Percentiles rank a stretch among this genome's conserved stretches.
phyloP scores from a whole-genome alignment of 2,329 filamentous ascomycete genomes.

The Dactylellina sp. region DNA sequence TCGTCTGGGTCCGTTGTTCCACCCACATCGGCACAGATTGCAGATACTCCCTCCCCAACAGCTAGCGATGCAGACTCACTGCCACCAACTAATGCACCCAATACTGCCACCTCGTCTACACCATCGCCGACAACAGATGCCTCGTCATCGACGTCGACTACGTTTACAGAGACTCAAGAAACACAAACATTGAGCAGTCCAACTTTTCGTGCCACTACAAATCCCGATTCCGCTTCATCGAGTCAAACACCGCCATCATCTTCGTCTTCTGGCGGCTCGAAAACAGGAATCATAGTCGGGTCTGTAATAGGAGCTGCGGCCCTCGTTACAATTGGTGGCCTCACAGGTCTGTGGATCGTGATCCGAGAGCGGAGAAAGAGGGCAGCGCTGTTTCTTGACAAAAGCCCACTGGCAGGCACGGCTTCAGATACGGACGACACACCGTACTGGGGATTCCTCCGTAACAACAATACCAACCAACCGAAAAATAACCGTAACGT shows the following conservation, averaged over 20 bases:
- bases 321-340: neutral
- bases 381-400: neutral
- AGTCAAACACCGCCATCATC: neutral
- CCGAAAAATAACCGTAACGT: no score
- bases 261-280: neutral
- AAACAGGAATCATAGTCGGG: conserved; percentile 15
- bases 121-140: no score
- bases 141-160: neutral
- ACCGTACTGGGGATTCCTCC: no score
- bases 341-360: conserved; percentile 7
- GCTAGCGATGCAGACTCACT: no score
- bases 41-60: neutral
- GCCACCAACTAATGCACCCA: no score
- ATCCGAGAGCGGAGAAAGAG: conserved; percentile 13
- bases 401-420: neutral
- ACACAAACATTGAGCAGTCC: neutral
- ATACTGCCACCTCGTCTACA: no score
- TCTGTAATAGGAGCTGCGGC: conserved; percentile 8
- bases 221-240: neutral
- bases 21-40: neutral
- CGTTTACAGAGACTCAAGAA: neutral
- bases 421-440: neutral
- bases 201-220: neutral
- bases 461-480: no score
- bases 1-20: neutral